Base-by-base conservation (phyloP, 306 rosid genomes). In the Potentilla sterilis region DNA sequence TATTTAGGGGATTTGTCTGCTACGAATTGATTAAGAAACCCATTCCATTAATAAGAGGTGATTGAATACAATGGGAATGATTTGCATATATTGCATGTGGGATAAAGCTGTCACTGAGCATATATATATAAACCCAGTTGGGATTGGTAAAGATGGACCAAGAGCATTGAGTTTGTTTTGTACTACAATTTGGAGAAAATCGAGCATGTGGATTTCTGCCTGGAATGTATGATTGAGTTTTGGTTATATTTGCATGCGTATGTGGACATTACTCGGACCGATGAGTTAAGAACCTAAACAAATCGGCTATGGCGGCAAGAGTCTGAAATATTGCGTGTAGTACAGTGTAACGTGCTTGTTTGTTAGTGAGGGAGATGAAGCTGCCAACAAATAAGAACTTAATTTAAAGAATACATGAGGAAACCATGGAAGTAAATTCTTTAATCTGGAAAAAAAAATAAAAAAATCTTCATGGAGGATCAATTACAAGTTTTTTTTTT, bases 41-140 rank as follows among this genome's bases (percentile, higher is more conserved):
- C 22, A 28, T 19, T 34, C 11, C 11, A 46, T 46, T 37, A 63
- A 9, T 8, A 4, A 3, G 43, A 22, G 72, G 42, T 58, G n/a
- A 41, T n/a, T 48, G 77, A 43, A 47, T 55, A n/a, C 35, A 55
- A 72, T 59, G 9, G 46, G 62, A 67, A 37, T 48, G 61, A 14
- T 4, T 51, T 68, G 75, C 87, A 80, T n/a, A n/a, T n/a, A n/a
- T 62, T 49, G 72, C 87, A 81, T 69, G 84, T 77, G 83, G 18
- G 78, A 32, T 35, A 19, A 81, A 81, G 82, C 85, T 84, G 85
- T 77, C 85, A 81, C 80, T 77, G 78, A 71, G 46, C 46, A 58
- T 15, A 6, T 40, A 4, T 9, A 7, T 11, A 13, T 22, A 49
- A 49, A 41, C 14, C 67, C 49, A 54, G 8, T 5, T 24, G 13